Conservation (phyloP, 2,329 filamentous ascomycete species). For the Nemania sp. region DNA sequence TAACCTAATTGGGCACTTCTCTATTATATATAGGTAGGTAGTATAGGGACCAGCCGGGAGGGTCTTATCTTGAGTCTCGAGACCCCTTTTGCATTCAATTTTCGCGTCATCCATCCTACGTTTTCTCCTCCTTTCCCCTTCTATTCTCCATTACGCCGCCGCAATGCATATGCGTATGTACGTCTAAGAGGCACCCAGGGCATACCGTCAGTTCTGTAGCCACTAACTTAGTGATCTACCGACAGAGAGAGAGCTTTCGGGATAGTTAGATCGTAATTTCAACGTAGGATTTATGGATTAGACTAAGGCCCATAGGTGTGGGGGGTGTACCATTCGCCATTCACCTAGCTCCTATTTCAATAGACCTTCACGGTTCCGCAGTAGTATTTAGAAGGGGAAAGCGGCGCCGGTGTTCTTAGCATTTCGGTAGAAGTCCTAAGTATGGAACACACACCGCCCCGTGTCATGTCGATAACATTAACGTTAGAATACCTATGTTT, state of each 20-base stretch:
- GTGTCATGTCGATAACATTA: not conserved
- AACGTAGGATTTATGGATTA: not conserved
- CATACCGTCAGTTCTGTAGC: not conserved
- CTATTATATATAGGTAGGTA: not conserved
- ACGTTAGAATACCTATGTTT: not conserved
- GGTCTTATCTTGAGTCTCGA: not conserved
- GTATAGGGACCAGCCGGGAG: not conserved
- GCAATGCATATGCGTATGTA: not conserved
- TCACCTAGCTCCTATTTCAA: not conserved
- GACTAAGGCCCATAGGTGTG: not conserved
- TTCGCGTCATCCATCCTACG: not conserved
- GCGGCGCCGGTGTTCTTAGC: not conserved
- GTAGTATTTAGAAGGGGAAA: not conserved
- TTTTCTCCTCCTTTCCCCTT: not conserved
- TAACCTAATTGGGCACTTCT: not conserved
- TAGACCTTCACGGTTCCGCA: conserved; percentile 1
- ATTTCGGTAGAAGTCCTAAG: not conserved
- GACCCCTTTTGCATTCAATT: not conserved
- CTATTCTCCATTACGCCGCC: not conserved
- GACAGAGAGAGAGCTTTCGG: not conserved
- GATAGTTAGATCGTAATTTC: not conserved
- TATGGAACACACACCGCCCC: not conserved
- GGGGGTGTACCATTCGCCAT: not conserved
- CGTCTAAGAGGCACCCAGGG: not conserved
- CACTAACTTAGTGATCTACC: not conserved